A percentile compares a stretch with the other conserved stretches of the same genome.
These are phyloP conservation scores for Rhododendron henanense DNA, from an alignment of 148 eudicot species.

Conservation along the genomic window DNA sequence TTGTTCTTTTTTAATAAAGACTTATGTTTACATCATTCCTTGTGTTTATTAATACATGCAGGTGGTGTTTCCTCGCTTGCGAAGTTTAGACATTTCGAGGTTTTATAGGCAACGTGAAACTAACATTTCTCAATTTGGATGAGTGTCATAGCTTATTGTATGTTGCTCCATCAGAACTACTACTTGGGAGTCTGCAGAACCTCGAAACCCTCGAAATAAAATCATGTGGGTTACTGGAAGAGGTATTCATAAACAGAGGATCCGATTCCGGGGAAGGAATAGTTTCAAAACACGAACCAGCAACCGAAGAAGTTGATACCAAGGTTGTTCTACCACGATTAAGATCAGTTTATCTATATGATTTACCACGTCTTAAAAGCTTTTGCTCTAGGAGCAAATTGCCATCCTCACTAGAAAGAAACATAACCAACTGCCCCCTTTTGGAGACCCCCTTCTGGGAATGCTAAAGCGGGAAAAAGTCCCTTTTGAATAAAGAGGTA, in stretches of 20 bases:
- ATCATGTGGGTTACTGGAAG: too few species aligned
- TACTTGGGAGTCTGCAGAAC: too few species aligned
- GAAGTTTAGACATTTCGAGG: rapidly evolving
- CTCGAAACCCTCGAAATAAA: too few species aligned
- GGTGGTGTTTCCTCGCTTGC: background rate
- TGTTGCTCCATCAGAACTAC: too few species aligned
- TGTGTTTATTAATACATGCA: background rate
- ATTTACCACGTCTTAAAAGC: background rate
- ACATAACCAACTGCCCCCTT: background rate
- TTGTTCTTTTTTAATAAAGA: too few species aligned
- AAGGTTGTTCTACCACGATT: background rate
- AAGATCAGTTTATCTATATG: background rate
- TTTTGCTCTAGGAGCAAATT: background rate
- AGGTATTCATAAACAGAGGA: background rate
- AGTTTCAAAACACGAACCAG: background rate
- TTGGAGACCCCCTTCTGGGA: background rate
- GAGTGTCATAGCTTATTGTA: too few species aligned
- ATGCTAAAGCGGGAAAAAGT: background rate
- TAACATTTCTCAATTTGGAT: too few species aligned
- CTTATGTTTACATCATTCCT: too few species aligned
- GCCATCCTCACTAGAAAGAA: background rate
- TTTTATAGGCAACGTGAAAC: too few species aligned
- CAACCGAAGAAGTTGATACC: background rate
- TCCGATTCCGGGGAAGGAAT: background rate
- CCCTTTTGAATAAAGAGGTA: background rate